Percentiles rank a stretch among this genome's conserved stretches.
Conservation (phyloP, 2,329 filamentous ascomycete species). For the Fusarium scirpi region DNA sequence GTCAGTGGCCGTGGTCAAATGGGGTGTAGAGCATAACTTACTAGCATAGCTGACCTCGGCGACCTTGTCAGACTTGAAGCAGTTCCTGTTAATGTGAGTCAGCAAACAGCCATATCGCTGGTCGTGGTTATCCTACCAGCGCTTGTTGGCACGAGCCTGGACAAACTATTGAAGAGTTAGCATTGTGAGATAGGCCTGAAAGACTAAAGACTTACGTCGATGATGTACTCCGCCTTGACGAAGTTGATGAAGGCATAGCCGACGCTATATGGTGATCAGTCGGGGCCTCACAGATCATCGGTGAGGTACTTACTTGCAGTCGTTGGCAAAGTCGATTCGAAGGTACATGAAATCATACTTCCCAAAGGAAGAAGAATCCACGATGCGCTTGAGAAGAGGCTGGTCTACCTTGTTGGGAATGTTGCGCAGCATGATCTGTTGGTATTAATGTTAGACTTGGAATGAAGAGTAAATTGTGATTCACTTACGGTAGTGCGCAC, state of each 20-base stretch:
- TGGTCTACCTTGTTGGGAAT: conserved; percentile 92
- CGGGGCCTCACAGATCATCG: neutral
- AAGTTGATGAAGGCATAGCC: conserved; percentile 99
- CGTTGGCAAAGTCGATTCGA: conserved; percentile 86
- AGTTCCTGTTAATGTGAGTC: conserved; percentile 67
- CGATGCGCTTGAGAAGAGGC: conserved; percentile 78
- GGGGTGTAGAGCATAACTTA: conserved; percentile 58
- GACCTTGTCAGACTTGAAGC: conserved; percentile 85
- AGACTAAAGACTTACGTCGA: conserved; percentile 64
- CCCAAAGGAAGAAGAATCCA: conserved; percentile 82
- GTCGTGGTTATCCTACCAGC: conserved; percentile 65
- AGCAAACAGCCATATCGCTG: neutral
- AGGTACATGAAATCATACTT: conserved; percentile 96
- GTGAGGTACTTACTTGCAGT: conserved; percentile 76
- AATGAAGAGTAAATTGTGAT: neutral
- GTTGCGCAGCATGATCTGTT: conserved; percentile 91
- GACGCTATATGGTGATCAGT: conserved; percentile 69
- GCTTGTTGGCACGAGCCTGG: conserved; percentile 74
- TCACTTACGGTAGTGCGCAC: conserved; percentile 78
- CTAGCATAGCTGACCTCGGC: conserved; percentile 96
- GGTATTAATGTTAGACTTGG: conserved; percentile 5
- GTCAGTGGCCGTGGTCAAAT: conserved; percentile 30
- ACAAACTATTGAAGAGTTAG: conserved; percentile 70
- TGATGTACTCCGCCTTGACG: conserved; percentile 75
- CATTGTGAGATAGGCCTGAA: neutral